Conservation (phyloP, 129 eudicot genomes). For the Calendula officinalis region DNA sequence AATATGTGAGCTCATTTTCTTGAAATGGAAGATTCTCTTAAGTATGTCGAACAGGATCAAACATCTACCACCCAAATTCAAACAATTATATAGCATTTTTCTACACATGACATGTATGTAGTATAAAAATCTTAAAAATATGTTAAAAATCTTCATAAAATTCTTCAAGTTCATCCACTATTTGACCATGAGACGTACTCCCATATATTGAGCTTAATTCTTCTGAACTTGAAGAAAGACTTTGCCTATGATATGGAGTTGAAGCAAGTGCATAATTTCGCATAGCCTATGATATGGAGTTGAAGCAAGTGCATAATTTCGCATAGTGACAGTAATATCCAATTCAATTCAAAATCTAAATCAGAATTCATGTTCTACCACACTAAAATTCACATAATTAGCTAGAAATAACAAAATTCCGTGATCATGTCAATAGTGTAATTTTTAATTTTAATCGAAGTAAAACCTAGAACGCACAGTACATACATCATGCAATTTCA, state of each 20-base stretch:
- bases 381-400: too few relatives aligned
- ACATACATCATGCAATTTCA: too few relatives aligned
- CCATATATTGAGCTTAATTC: constrained; percentile 87
- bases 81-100: neutral
- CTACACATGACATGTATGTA: neutral
- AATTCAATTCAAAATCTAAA: too few relatives aligned
- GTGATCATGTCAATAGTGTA: too few relatives aligned
- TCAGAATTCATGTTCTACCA: too few relatives aligned
- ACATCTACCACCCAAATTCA: constrained; percentile 46
- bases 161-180: constrained; percentile 79
- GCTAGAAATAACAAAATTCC: too few relatives aligned
- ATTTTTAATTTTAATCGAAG: too few relatives aligned
- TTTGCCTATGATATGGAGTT: constrained; percentile 74
- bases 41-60: constrained; percentile 85
- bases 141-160: constrained; percentile 81
- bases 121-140: constrained; percentile 18
- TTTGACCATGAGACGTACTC: constrained; percentile 54
- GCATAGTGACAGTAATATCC: too few relatives aligned
- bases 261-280: too few relatives aligned
- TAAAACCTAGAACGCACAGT: too few relatives aligned
- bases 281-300: too few relatives aligned
- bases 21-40: constrained; percentile 72
- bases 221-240: constrained; percentile 81
- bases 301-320: constrained; percentile 55
- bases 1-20: constrained; percentile 45